Evolutionary conservation across 805 yeast species (phyloP).

Genomic region (Spathaspora hagerdaliae): DNA sequence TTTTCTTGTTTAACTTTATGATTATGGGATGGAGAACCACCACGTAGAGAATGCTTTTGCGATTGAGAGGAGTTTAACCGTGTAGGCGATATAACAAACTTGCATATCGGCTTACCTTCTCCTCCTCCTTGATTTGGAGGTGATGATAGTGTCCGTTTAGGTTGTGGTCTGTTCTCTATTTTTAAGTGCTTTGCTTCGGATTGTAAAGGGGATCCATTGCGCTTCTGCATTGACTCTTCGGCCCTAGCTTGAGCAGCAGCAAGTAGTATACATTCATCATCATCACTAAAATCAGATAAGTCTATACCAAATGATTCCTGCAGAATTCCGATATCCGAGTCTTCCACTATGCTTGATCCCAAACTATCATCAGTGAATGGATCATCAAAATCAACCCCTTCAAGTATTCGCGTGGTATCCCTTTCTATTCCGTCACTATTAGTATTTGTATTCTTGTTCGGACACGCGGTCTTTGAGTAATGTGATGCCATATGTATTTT

Average conservation of each 20-base stretch:
- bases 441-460: background rate
- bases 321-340: background rate
- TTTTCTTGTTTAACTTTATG: too few relatives aligned
- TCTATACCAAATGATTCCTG: background rate
- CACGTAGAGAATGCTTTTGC: too few relatives aligned
- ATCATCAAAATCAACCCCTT: background rate
- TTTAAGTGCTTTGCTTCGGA: too few relatives aligned
- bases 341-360: background rate
- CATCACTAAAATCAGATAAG: conserved; percentile 5
- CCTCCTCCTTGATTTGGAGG: too few relatives aligned
- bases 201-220: background rate
- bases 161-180: too few relatives aligned
- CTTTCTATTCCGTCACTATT: background rate
- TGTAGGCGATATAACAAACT: too few relatives aligned
- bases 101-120: too few relatives aligned
- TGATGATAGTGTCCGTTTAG: too few relatives aligned
- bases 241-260: background rate
- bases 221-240: background rate
- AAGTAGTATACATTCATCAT: conserved; percentile 4
- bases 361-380: background rate
- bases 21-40: too few relatives aligned
- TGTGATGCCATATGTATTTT: background rate
- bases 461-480: background rate
- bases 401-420: background rate
- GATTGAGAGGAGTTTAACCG: too few relatives aligned